phyloP scores from a whole-genome alignment of 83 land plant genomes.

The Isoetes engelmannii region DNA sequence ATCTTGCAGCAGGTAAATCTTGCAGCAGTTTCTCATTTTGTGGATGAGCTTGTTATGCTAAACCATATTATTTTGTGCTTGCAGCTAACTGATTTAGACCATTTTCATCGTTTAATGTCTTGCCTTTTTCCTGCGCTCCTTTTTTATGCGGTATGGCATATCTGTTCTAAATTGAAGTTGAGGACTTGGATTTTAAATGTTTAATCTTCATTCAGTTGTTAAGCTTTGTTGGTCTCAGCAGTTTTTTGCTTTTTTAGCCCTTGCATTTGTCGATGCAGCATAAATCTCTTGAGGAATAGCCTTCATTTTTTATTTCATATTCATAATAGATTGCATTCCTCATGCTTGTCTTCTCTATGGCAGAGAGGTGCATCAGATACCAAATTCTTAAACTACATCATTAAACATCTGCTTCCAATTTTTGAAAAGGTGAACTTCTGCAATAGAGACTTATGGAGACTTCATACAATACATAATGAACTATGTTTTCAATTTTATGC shows the following conservation, averaged over 20 bases:
- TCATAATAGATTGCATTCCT: background rate
- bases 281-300: too few relatives aligned
- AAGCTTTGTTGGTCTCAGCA: too few relatives aligned
- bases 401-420: conserved; percentile 81
- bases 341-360: conserved; percentile 2
- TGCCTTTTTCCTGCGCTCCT: conserved; percentile 89
- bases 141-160: conserved; percentile 54
- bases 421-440: conserved; percentile 71
- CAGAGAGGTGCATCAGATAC: conserved; percentile 92
- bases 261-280: too few relatives aligned
- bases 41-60: background rate
- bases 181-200: too few relatives aligned
- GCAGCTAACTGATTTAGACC: conserved; percentile 85
- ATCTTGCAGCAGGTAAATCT: background rate
- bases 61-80: conserved; percentile 11
- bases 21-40: background rate
- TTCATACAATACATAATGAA: too few relatives aligned
- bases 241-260: too few relatives aligned
- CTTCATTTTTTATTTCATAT: too few relatives aligned
- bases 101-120: conserved; percentile 82
- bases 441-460: too few relatives aligned
- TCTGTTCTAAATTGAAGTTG: background rate
- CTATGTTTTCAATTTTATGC: too few relatives aligned
- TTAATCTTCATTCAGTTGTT: too few relatives aligned
- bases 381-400: conserved; percentile 85